These are phyloP conservation scores for Plasmopara muralis DNA, from an alignment of 352 stramenopile species.

Conservation along the genomic window DNA sequence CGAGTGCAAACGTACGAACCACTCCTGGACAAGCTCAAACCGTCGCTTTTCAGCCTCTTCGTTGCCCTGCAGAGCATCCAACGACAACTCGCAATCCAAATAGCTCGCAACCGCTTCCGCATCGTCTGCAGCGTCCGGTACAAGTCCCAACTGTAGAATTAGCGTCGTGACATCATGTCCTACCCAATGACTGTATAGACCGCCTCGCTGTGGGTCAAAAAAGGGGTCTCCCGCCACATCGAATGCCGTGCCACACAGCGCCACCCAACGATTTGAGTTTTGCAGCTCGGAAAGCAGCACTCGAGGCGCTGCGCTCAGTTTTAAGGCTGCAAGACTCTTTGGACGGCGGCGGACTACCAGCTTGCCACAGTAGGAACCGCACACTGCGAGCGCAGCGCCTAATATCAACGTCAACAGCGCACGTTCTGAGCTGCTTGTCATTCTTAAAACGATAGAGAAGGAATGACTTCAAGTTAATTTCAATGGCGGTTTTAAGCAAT, in stretches of 20 bases:
- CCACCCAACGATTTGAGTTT: slow-evolving; percentile 31
- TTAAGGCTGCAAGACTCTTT: slow-evolving; percentile 6
- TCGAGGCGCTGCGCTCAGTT: slow-evolving; percentile 13
- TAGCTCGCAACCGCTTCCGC: slow-evolving; percentile 26
- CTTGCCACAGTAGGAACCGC: slow-evolving; percentile 22
- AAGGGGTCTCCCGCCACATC: slow-evolving; percentile 44
- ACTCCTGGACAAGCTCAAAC: slow-evolving; percentile 37
- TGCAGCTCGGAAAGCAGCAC: slow-evolving; percentile 25
- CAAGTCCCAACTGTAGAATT: slow-evolving; percentile 34
- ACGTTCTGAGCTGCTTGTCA: slow-evolving; percentile 13
- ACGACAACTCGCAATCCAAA: slow-evolving; percentile 29
- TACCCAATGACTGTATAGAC: slow-evolving; percentile 46
- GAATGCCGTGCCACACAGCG: slow-evolving; percentile 47
- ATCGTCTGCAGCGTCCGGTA: slow-evolving; percentile 23
- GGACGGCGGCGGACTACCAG: slow-evolving; percentile 5
- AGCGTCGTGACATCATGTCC: slow-evolving; percentile 46
- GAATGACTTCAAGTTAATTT: slow-evolving; percentile 9
- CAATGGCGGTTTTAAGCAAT: slow-evolving; percentile 8
- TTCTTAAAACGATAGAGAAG: slow-evolving; percentile 1
- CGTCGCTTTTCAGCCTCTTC: slow-evolving; percentile 19
- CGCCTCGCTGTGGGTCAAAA: slow-evolving; percentile 26
- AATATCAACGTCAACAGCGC: slow-evolving; percentile 19
- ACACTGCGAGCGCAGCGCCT: slow-evolving; percentile 15
- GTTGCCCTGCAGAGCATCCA: slow-evolving; percentile 21
- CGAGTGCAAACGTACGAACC: slow-evolving; percentile 43